phyloP scores from a whole-genome alignment of 208 protist genomes.

The Trypanosoma theileri region DNA sequence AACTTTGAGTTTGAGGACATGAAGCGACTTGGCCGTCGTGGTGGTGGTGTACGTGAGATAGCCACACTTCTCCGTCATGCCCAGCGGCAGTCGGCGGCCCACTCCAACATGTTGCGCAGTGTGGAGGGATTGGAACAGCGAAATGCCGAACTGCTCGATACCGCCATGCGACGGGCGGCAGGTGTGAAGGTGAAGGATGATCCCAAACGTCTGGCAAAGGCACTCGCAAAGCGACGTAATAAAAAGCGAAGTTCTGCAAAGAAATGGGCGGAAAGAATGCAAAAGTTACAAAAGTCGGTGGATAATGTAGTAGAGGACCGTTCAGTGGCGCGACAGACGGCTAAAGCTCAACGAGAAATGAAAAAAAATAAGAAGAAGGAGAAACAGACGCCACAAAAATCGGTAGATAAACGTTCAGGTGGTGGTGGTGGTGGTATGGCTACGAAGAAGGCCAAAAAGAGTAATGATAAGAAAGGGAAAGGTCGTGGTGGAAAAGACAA shows the following conservation, averaged over 20 bases:
- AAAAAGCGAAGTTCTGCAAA: constrained; percentile 84
- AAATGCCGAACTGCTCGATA: constrained; percentile 52
- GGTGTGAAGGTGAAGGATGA: constrained; percentile 80
- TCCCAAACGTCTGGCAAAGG: constrained; percentile 54
- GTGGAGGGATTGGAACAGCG: constrained; percentile 44
- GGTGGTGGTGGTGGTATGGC: background rate
- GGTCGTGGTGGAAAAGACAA: constrained; percentile 22
- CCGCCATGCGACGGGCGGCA: constrained; percentile 56
- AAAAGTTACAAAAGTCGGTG: constrained; percentile 60
- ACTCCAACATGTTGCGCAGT: constrained; percentile 44
- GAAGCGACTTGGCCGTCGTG: constrained; percentile 59
- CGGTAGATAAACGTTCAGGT: background rate
- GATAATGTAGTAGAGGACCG: constrained; percentile 75
- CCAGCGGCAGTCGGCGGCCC: constrained; percentile 31
- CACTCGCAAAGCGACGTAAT: constrained; percentile 66
- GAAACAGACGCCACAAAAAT: constrained; percentile 13
- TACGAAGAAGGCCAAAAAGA: constrained; percentile 29
- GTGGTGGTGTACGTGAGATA: constrained; percentile 78
- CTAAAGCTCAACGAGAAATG: constrained; percentile 23
- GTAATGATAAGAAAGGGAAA: constrained; percentile 14
- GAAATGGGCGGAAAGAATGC: constrained; percentile 66
- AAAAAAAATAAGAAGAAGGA: constrained; percentile 27
- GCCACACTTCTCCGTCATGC: constrained; percentile 54
- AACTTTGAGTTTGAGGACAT: constrained; percentile 83
- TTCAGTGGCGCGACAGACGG: constrained; percentile 37